These are phyloP conservation scores for Trichoderma atrobrunneum DNA, from an alignment of 2,329 filamentous ascomycete genomes.

Conservation along the genomic window DNA sequence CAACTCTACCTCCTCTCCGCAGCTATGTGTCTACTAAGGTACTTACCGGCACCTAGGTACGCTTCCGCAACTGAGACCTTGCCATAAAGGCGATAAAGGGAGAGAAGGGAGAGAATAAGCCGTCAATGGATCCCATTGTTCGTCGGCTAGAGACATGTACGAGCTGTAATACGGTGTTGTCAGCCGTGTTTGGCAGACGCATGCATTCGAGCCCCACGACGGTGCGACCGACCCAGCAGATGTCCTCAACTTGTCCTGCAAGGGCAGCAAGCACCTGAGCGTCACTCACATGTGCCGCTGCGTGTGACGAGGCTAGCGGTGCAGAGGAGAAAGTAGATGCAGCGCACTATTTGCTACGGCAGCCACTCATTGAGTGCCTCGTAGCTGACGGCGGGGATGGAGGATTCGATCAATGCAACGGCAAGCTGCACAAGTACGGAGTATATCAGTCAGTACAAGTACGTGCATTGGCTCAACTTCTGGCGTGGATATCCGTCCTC, in stretches of 20 bases:
- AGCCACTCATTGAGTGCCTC: conserved; percentile 17
- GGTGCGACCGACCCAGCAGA: conserved; percentile 8
- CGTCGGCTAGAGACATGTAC: background rate
- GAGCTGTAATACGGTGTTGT: background rate
- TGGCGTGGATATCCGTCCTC: background rate
- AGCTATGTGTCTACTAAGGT: background rate
- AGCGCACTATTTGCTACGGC: background rate
- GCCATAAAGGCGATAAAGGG: background rate
- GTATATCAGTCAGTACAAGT: background rate
- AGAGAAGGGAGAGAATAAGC: background rate
- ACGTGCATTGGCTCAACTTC: background rate
- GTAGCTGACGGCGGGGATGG: conserved; percentile 7
- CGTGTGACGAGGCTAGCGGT: conserved; percentile 9
- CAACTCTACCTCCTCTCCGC: background rate
- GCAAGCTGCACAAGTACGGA: background rate
- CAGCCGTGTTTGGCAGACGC: background rate
- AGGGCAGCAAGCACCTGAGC: conserved; percentile 11
- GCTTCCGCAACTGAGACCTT: background rate
- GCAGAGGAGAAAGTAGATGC: background rate
- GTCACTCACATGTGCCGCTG: conserved; percentile 11
- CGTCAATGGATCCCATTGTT: background rate
- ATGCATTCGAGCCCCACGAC: background rate
- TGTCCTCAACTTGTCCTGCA: conserved; percentile 5
- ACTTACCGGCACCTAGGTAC: background rate
- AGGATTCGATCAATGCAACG: conserved; percentile 2